A percentile compares a stretch with the other conserved stretches of the same genome.
Conservation (phyloP, 768 basidiomycete species). For the Panus rudis region DNA sequence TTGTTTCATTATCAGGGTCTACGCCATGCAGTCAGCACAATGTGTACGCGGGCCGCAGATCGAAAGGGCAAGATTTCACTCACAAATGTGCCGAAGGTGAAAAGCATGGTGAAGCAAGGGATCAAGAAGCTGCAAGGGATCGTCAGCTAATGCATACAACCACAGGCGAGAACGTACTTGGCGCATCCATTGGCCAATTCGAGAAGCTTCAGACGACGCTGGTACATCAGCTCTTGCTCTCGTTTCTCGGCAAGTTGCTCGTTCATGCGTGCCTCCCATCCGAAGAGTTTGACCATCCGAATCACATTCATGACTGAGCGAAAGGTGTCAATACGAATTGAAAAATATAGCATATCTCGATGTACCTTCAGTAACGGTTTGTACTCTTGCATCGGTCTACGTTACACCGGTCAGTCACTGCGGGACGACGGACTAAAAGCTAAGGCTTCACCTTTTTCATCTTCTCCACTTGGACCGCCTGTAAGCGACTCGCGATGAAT, state of each 20-base stretch:
- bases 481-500: conserved; percentile 29
- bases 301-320: conserved; percentile 19
- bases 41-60: background rate
- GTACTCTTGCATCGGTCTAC: conserved; percentile 40
- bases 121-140: conserved; percentile 38
- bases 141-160: background rate
- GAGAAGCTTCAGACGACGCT: conserved; percentile 46
- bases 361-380: conserved; percentile 34
- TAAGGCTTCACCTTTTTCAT: conserved; percentile 32
- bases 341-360: background rate
- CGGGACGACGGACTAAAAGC: background rate
- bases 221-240: conserved; percentile 49
- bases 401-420: background rate
- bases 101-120: conserved; percentile 56
- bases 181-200: conserved; percentile 36
- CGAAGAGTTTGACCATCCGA: conserved; percentile 39
- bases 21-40: background rate
- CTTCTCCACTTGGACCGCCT: conserved; percentile 28
- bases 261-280: conserved; percentile 38
- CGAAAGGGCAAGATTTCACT: conserved; percentile 11
- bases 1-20: conserved; percentile 31
- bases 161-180: conserved; percentile 27
- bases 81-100: conserved; percentile 55
- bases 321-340: background rate
- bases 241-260: conserved; percentile 48